Evolutionary conservation across 2,329 filamentous ascomycete species (phyloP).

Genomic region (Aspergillus sp.): DNA sequence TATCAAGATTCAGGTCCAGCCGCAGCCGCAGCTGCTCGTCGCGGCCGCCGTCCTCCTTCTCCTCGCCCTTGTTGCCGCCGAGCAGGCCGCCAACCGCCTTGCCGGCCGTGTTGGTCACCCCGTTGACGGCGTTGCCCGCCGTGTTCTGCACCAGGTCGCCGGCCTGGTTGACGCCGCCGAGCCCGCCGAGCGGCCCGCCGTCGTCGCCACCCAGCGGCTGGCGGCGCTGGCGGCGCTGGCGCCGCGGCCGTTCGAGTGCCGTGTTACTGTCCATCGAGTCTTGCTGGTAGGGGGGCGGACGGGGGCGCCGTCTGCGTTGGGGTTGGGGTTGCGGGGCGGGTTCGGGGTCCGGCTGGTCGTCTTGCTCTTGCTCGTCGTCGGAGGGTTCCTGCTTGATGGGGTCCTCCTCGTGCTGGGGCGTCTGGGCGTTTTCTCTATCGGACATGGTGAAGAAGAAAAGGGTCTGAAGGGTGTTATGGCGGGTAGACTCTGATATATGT

Average conservation of each 20-base stretch:
- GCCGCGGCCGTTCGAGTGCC: conserved; percentile 46
- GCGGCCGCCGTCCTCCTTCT: conserved; percentile 37
- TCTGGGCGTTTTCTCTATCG: conserved; percentile 21
- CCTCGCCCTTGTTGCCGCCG: conserved; percentile 29
- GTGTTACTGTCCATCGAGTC: conserved; percentile 51
- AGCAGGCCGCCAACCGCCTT: conserved; percentile 43
- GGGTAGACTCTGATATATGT: background rate
- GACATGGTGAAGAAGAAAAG: conserved; percentile 22
- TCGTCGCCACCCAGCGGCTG: conserved; percentile 42
- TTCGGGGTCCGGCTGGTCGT: conserved; percentile 22
- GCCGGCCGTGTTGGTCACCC: conserved; percentile 38
- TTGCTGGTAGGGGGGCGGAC: conserved; percentile 37
- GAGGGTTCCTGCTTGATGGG: conserved; percentile 20
- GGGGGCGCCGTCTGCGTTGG: conserved; percentile 25
- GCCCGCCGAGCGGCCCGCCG: conserved; percentile 42
- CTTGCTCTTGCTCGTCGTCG: conserved; percentile 40
- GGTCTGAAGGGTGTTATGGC: conserved; percentile 9
- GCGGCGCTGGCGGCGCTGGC: conserved; percentile 55
- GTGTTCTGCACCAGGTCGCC: conserved; percentile 54
- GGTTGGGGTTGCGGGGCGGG: conserved; percentile 46
- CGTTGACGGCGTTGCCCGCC: conserved; percentile 47
- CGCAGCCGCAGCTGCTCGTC: conserved; percentile 57
- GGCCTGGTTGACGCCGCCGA: conserved; percentile 58
- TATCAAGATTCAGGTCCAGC: conserved; percentile 75
- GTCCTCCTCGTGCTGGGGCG: conserved; percentile 16